These are phyloP conservation scores for Emmonsiellopsis sp. DNA, from an alignment of 2,329 filamentous ascomycete genomes.

Conservation along the genomic window DNA sequence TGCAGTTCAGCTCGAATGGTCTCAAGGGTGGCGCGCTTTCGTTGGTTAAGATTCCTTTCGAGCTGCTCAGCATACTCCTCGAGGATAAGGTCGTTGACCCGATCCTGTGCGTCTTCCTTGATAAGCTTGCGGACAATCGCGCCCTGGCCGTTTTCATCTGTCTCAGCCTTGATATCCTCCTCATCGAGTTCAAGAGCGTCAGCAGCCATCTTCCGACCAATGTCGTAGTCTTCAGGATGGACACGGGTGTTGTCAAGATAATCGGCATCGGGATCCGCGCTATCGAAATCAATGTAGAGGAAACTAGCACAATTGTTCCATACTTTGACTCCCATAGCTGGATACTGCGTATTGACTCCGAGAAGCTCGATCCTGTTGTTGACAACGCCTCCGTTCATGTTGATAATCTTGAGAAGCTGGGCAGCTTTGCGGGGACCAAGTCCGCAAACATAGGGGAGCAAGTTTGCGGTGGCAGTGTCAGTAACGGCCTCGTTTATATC, in stretches of 20 bases:
- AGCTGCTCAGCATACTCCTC: slow-evolving; percentile 97
- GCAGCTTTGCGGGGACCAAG: slow-evolving; percentile 87
- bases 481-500: slow-evolving; percentile 86
- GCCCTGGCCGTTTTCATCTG: slow-evolving; percentile 77
- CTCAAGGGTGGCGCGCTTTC: slow-evolving; percentile 90
- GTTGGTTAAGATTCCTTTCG: slow-evolving; percentile 83
- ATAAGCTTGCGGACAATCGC: slow-evolving; percentile 94
- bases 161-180: slow-evolving; percentile 92
- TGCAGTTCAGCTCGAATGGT: slow-evolving; percentile 91
- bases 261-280: slow-evolving; percentile 71
- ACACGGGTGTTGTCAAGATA: slow-evolving; percentile 95
- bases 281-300: slow-evolving; percentile 78
- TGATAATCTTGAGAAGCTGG: slow-evolving; percentile 77
- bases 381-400: slow-evolving; percentile 78
- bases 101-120: slow-evolving; percentile 84
- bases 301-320: slow-evolving; percentile 98
- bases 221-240: slow-evolving; percentile 95
- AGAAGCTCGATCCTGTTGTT: slow-evolving; percentile 78
- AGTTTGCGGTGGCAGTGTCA: slow-evolving; percentile 71
- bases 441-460: slow-evolving; percentile 84
- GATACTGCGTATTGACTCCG: slow-evolving; percentile 72
- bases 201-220: slow-evolving; percentile 95
- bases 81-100: slow-evolving; percentile 89
- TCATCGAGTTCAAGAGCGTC: slow-evolving; percentile 94
- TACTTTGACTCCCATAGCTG: slow-evolving; percentile 78